These are phyloP conservation scores for Galerina sulciceps DNA, from an alignment of 768 basidiomycete species.

Conservation along the genomic window DNA sequence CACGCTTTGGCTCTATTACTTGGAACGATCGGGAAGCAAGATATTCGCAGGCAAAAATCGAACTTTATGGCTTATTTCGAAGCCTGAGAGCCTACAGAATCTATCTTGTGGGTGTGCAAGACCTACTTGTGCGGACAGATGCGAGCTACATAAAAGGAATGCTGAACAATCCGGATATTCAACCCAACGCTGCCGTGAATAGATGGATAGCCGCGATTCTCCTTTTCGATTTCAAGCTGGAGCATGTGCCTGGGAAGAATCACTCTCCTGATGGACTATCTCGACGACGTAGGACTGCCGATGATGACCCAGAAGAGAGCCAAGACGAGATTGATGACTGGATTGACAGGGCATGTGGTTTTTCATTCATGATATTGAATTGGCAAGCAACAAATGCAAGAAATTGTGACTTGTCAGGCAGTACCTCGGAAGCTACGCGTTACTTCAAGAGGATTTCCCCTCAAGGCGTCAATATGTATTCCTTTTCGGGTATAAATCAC, in stretches of 20 bases:
- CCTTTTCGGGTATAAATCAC: too few relatives aligned
- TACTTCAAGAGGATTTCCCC: too few relatives aligned
- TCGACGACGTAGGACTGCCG: too few relatives aligned
- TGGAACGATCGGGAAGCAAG: slow-evolving; percentile 21
- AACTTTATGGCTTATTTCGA: slow-evolving; percentile 32
- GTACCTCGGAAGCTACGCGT: too few relatives aligned
- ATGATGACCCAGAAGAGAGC: too few relatives aligned
- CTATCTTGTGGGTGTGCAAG: slow-evolving; percentile 29
- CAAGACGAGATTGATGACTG: too few relatives aligned
- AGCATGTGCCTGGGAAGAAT: slow-evolving; percentile 34
- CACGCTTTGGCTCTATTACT: slow-evolving; percentile 21
- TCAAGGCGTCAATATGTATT: too few relatives aligned
- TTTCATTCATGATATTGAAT: too few relatives aligned
- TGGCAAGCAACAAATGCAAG: too few relatives aligned
- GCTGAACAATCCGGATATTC: slow-evolving; percentile 41
- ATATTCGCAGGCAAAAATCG: slow-evolving; percentile 35
- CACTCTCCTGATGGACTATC: slow-evolving; percentile 5
- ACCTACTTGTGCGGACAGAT: slow-evolving; percentile 32
- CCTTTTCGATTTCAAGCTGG: slow-evolving; percentile 37
- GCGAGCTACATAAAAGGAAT: slow-evolving; percentile 39
- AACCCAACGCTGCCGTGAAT: slow-evolving; percentile 41
- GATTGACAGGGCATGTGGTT: too few relatives aligned
- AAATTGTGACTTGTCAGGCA: too few relatives aligned
- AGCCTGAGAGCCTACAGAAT: slow-evolving; percentile 19
- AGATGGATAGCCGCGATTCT: slow-evolving; percentile 45